Evolutionary conservation across 768 basidiomycete species (phyloP), one percentile per base, ranked within the genome.

Genomic region (Tylopilus cervinicoccineus): DNA sequence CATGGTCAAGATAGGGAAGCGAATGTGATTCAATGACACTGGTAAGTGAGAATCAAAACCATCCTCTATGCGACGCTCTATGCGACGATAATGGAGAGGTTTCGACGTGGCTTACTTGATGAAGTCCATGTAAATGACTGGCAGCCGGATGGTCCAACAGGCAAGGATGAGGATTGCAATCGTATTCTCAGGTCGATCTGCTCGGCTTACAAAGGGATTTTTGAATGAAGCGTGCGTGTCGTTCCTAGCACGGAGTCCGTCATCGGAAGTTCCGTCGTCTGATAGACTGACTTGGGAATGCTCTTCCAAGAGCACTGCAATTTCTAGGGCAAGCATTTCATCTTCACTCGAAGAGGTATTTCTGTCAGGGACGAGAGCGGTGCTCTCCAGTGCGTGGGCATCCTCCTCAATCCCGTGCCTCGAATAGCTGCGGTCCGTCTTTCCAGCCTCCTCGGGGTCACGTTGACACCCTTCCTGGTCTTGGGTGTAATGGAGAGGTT

Each of bases 141-240:
- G 91, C 31, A 93, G 64, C 17, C 93, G 76, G 63, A 94, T 60
- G 19, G 78, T 82, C 89, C 89, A 93, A 54, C 85, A 87, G 3
- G 79, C 87, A 5, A 93, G 63, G 16, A 87, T 70, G 5, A 95
- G 71, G 34, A 93, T 75, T 4, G 84, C 80, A 26, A 96, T 70
- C 24, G 73, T 81, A 43, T 75, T 75, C 23, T 69, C 71, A 2
- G 77, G 73, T 10, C 61, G 62, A 47, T 76, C 73, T 39, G 66
- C 72, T 34, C 48, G 50, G 27, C 59, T 63, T 33, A 63, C 53
- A 26, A 58, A 61, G 3, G 53, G 28, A 22, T 53, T 57, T 32
- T 44, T 56, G 27, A 50, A 40, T 32, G 39, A 45, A 10, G 43
- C 13, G 19, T 43, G 33, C 27, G 13, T 42, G 23, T 43, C 45